Conservation (phyloP, 495 filamentous ascomycete species). For the Neurospora sp. region DNA sequence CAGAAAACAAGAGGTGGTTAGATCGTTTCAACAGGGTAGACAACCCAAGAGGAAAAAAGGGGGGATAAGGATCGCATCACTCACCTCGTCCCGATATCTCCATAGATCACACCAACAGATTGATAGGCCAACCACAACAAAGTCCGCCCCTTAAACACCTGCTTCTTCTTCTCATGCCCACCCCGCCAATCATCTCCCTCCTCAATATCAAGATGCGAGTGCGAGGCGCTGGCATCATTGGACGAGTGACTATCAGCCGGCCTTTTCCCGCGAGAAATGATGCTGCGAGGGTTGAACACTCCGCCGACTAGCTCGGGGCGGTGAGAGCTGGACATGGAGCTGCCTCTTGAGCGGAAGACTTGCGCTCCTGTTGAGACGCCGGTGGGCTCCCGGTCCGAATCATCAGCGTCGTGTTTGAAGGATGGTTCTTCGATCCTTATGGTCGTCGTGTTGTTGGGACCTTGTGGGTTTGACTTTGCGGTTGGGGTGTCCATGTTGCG, state of each 20-base stretch:
- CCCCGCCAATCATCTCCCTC: slow-evolving; percentile 31
- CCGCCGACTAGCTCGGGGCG: slow-evolving; percentile 17
- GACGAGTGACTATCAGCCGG: slow-evolving; percentile 12
- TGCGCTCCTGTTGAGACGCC: not conserved
- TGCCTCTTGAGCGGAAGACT: not conserved
- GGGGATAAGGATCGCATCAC: not conserved
- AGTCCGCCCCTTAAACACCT: slow-evolving; percentile 33
- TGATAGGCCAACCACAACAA: slow-evolving; percentile 54
- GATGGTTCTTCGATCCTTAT: not conserved
- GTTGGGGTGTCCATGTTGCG: not conserved
- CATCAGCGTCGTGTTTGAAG: not conserved
- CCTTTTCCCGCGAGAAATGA: slow-evolving; percentile 19
- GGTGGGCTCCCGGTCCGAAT: not conserved
- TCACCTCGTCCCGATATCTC: slow-evolving; percentile 60
- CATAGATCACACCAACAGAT: slow-evolving; percentile 63
- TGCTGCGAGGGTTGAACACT: slow-evolving; percentile 29
- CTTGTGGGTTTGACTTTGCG: not conserved
- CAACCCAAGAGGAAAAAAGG: not conserved
- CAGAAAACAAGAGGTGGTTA: not conserved
- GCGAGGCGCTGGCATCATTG: slow-evolving; percentile 11
- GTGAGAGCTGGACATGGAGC: not conserved
- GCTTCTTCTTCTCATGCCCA: slow-evolving; percentile 26
- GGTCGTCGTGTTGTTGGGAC: not conserved
- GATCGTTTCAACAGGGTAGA: not conserved
- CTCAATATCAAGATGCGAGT: slow-evolving; percentile 17